Conservation (phyloP, 2,329 filamentous ascomycete species). For the Chalaropsis ovoidea region DNA sequence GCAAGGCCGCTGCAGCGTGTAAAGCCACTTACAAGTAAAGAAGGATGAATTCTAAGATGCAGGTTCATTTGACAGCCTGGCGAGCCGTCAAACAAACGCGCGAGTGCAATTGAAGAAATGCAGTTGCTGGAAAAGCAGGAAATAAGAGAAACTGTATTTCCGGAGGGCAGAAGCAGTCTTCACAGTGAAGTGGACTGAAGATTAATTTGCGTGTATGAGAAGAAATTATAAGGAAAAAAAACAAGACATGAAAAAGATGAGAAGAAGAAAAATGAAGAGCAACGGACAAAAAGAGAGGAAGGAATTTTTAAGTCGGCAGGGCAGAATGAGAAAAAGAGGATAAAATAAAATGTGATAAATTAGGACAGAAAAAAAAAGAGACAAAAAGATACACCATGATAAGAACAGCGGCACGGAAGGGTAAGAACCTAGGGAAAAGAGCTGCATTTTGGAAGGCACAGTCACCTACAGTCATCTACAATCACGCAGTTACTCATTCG, state of each 20-base stretch:
- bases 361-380: conserved; percentile 18
- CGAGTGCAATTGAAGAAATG: conserved; percentile 34
- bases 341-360: conserved; percentile 2
- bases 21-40: conserved; percentile 36
- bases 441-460: background rate
- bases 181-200: conserved; percentile 16
- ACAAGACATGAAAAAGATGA: conserved; percentile 16
- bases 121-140: conserved; percentile 27
- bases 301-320: conserved; percentile 15
- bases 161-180: conserved; percentile 15
- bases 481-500: no score
- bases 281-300: conserved; percentile 26
- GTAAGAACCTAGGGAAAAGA: background rate
- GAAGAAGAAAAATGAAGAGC: conserved; percentile 25
- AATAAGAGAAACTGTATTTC: conserved; percentile 21
- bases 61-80: conserved; percentile 96
- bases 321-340: conserved; percentile 13
- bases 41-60: conserved; percentile 57
- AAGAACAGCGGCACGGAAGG: background rate
- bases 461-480: no score
- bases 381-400: conserved; percentile 26
- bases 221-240: conserved; percentile 4
- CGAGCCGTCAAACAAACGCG: conserved; percentile 87
- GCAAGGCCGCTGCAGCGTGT: no score
- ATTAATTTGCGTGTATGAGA: background rate